Percentiles rank a stretch among this genome's conserved stretches.
Evolutionary conservation across 2,329 filamentous ascomycete species (phyloP).

Genomic region (Apiospora rasikravindrae): DNA sequence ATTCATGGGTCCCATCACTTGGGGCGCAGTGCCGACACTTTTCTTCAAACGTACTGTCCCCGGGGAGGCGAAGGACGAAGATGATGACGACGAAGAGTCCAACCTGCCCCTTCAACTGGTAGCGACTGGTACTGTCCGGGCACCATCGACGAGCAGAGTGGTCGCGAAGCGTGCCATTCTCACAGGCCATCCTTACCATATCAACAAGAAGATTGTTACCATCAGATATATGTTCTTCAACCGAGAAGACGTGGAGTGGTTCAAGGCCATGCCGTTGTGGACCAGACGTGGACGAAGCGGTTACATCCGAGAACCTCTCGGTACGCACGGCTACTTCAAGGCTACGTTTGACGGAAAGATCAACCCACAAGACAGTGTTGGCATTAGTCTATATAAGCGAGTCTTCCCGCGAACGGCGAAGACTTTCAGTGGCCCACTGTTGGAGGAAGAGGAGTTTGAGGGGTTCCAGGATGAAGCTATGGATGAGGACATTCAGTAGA

Average conservation of each 20-base stretch:
- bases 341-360: slow-evolving; percentile 96
- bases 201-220: slow-evolving; percentile 96
- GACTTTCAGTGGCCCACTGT: slow-evolving; percentile 49
- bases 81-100: slow-evolving; percentile 48
- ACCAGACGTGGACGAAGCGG: slow-evolving; percentile 87
- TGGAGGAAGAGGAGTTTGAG: slow-evolving; percentile 41
- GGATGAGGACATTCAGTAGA: slow-evolving; percentile 45
- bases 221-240: slow-evolving; percentile 99
- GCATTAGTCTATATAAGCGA: slow-evolving; percentile 86
- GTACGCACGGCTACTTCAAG: slow-evolving; percentile 99
- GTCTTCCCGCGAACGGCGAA: slow-evolving; percentile 77
- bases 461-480: slow-evolving; percentile 40
- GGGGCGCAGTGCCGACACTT: slow-evolving; percentile 88
- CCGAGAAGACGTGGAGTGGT: slow-evolving; percentile 93
- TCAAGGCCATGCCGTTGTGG: slow-evolving; percentile 95
- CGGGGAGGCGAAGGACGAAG: slow-evolving; percentile 47
- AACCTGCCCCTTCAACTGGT: slow-evolving; percentile 71
- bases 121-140: slow-evolving; percentile 84
- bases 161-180: slow-evolving; percentile 93
- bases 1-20: slow-evolving; percentile 88
- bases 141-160: slow-evolving; percentile 77
- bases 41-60: slow-evolving; percentile 74
- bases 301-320: slow-evolving; percentile 91
- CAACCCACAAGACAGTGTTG: slow-evolving; percentile 93
- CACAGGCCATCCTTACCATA: slow-evolving; percentile 97